A percentile compares a stretch with the other conserved stretches of the same genome.
Conservation (phyloP, 2,329 filamentous ascomycete genomes). For the Chaetomiaceae sp. region DNA sequence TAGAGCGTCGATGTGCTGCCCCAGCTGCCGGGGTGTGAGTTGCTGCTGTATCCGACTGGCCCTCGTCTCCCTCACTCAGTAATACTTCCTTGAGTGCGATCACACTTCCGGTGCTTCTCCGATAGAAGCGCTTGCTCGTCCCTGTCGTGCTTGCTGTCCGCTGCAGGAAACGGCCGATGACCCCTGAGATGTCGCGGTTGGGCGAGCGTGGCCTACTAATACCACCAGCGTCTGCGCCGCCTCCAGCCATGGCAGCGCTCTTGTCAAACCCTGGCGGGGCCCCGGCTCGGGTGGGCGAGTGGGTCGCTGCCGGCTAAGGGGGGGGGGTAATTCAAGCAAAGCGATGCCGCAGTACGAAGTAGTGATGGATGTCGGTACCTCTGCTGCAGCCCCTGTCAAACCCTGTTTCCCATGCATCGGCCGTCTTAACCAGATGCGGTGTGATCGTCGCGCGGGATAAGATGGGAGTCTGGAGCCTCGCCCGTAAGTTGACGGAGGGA, state of each 20-base stretch:
- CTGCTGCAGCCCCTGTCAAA: slow-evolving; percentile 5
- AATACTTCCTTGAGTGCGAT: not conserved
- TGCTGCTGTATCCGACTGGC: not conserved
- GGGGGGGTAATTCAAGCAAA: no score
- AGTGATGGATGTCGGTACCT: no score
- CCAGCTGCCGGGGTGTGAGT: not conserved
- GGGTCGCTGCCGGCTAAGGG: not conserved
- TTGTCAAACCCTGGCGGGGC: slow-evolving; percentile 5
- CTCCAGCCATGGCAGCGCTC: not conserved
- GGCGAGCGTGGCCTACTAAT: slow-evolving; percentile 18
- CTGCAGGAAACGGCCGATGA: slow-evolving; percentile 16
- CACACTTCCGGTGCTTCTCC: not conserved
- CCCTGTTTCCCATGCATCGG: slow-evolving; percentile 17
- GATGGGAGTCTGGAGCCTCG: no score
- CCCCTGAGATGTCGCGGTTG: slow-evolving; percentile 5
- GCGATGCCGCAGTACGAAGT: no score
- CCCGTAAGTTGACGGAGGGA: no score
- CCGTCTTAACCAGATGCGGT: slow-evolving; percentile 11
- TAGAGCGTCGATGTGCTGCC: not conserved
- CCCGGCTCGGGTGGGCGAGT: not conserved
- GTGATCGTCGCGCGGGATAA: not conserved
- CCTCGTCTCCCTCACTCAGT: not conserved
- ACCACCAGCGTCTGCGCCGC: not conserved
- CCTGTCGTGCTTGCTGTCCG: slow-evolving; percentile 8
- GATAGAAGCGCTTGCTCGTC: not conserved